Evolutionary conservation across 805 yeast species (phyloP).

Genomic region (Candida suzukii): DNA sequence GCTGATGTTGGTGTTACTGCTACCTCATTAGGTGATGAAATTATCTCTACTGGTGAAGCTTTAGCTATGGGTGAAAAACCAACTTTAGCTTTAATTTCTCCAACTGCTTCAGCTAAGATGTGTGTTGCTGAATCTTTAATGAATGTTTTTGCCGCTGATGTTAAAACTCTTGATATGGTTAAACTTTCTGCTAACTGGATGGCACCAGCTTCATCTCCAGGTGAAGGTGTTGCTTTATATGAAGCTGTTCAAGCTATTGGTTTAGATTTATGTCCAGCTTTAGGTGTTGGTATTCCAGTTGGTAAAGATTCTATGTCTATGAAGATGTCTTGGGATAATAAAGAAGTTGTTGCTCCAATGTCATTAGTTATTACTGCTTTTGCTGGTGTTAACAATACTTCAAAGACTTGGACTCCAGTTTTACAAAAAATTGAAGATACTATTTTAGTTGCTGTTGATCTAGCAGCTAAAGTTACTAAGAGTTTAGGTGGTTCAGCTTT

Average conservation of each 20-base stretch:
- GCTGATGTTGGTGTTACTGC: conserved; percentile 97
- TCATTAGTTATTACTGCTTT: conserved; percentile 89
- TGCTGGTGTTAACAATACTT: conserved; percentile 77
- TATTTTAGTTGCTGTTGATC: conserved; percentile 71
- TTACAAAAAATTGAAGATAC: conserved; percentile 50
- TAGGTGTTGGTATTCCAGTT: conserved; percentile 90
- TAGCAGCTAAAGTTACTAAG: conserved; percentile 45
- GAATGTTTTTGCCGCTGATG: conserved; percentile 85
- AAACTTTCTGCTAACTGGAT: conserved; percentile 98
- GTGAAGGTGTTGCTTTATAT: conserved; percentile 91
- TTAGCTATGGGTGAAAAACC: conserved; percentile 98
- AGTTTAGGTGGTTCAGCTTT: conserved; percentile 91
- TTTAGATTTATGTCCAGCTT: conserved; percentile 85
- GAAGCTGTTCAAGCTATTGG: conserved; percentile 98
- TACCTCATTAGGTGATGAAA: conserved; percentile 73
- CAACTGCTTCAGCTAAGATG: conserved; percentile 90
- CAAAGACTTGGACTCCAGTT: conserved; percentile 94
- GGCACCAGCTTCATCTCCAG: conserved; percentile 92
- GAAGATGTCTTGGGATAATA: conserved; percentile 96
- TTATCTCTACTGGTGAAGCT: conserved; percentile 87
- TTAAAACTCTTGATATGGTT: conserved; percentile 63
- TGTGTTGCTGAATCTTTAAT: conserved; percentile 91
- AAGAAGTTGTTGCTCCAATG: conserved; percentile 93
- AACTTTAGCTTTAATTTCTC: conserved; percentile 75
- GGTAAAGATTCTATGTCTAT: conserved; percentile 99